Evolutionary conservation across 768 basidiomycete species (phyloP), one percentile per base, ranked within the genome.

Genomic region (Thelephora ganbajun): DNA sequence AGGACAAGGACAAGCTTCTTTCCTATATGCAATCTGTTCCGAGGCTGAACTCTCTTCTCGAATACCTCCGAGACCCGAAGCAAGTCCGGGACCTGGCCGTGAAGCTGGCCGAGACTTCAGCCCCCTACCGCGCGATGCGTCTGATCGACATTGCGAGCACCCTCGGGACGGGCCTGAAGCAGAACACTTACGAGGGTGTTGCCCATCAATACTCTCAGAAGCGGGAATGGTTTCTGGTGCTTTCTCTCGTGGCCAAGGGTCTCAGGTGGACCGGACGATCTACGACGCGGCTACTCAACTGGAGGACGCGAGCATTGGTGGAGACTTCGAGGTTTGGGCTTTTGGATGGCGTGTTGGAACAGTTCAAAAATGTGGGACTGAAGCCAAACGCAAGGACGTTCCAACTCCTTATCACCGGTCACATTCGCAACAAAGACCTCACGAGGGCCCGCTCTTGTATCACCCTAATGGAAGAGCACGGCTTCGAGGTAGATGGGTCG

Each of bases 401-500:
- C 58, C 81, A 86, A 54, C 67, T 82, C 13, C 67, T 87, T 35
- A 63, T 88, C 11, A 69, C 75, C 11, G 81, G 77, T 26, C 72
- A 80, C 58, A 66, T 89, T 48, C 79, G 74, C 56, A 87, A 88
- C 58, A 67, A 71, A 60, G 71, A 86, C 58, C 59, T 88, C 41
- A 54, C 59, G 48, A 68, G 69, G 35, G 81, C 81, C 43, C 74
- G 71, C 60, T 59, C 61, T 23, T 69, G 62, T 53, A 61, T 88
- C n/a, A 63, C 61, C 11, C 50, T 52, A 18, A 89, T 90, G 86
- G 61, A 67, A 52, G 56, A 66, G 20, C 68, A 74, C 6, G 79
- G 79, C 1, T 68, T 74, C 54, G 66, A 68, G 11, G 60, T 73
- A 52, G 72, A 81, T 53, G 60, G 70, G 5, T 66, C 70, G 6